Evolutionary conservation across 2,329 filamentous ascomycete species (phyloP).

Genomic region (Camptophora hylomeconis): DNA sequence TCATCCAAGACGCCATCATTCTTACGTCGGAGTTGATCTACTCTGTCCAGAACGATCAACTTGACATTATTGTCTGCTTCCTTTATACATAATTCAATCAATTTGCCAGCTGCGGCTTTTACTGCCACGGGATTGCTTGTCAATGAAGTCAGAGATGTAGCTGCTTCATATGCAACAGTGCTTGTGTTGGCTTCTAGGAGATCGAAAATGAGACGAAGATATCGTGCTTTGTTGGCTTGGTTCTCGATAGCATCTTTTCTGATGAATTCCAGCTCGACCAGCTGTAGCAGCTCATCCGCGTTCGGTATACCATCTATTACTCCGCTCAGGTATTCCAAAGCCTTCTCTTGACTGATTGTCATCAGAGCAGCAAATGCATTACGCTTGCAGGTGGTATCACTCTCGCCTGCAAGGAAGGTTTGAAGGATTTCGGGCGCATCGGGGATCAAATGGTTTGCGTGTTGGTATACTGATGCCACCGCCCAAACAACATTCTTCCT

Average conservation of each 20-base stretch:
- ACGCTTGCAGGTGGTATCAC: conserved; percentile 89
- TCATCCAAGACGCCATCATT: conserved; percentile 90
- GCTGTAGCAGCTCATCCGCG: conserved; percentile 81
- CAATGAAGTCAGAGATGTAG: conserved; percentile 82
- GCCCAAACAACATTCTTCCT: conserved; percentile 97
- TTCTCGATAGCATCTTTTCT: conserved; percentile 95
- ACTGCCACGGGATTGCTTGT: conserved; percentile 96
- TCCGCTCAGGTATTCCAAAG: conserved; percentile 71
- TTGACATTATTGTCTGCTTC: conserved; percentile 99
- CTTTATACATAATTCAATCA: conserved; percentile 94
- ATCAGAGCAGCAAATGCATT: conserved; percentile 90
- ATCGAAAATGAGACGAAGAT: conserved; percentile 90
- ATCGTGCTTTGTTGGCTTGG: conserved; percentile 86
- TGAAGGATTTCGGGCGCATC: conserved; percentile 88
- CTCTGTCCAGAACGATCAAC: conserved; percentile 89
- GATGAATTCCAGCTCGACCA: conserved; percentile 94
- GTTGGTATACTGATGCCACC: conserved; percentile 79
- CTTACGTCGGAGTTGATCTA: conserved; percentile 73
- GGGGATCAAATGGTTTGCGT: conserved; percentile 83
- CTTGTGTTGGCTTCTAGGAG: conserved; percentile 84
- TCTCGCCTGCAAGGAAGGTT: conserved; percentile 80
- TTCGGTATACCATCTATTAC: conserved; percentile 92
- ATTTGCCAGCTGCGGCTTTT: conserved; percentile 88
- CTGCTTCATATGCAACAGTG: conserved; percentile 94
- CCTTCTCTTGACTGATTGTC: conserved; percentile 86